A percentile compares a stretch with the other conserved stretches of the same genome.
phyloP scores from a whole-genome alignment of 139 green algal species.

The Spirogloea muscicola region DNA sequence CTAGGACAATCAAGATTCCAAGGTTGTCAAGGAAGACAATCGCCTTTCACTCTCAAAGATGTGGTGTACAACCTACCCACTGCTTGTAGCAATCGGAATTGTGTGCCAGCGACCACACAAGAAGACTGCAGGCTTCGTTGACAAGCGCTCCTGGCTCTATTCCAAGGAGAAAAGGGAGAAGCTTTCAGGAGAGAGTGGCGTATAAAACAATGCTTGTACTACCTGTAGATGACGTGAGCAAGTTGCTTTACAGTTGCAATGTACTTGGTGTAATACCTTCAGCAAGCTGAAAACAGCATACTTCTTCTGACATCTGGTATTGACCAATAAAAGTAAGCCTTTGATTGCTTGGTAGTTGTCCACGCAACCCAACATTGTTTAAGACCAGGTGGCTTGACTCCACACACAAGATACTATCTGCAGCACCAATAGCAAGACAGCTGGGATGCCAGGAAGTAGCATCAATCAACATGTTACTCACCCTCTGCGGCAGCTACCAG shows the following conservation, averaged over 20 bases:
- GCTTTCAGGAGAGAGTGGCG: background rate
- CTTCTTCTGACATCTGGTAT: background rate
- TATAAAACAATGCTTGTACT: too few species aligned
- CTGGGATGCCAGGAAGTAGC: background rate
- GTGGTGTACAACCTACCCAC: slow-evolving; percentile 13
- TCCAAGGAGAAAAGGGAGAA: background rate
- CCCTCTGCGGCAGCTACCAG: slow-evolving; percentile 23
- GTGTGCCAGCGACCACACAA: slow-evolving; percentile 37
- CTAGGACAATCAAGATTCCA: background rate
- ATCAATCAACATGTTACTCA: background rate
- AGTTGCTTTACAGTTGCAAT: background rate
- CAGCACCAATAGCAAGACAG: background rate
- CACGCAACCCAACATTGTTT: too few species aligned
- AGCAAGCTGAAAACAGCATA: background rate
- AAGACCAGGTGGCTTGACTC: too few species aligned
- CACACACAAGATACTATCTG: too few species aligned
- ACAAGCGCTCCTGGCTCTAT: slow-evolving; percentile 19
- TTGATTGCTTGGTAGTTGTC: too few species aligned
- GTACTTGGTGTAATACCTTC: too few species aligned
- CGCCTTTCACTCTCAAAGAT: background rate
- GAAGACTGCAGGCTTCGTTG: slow-evolving; percentile 5
- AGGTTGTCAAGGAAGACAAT: background rate
- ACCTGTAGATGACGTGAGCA: background rate
- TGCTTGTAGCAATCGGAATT: slow-evolving; percentile 43
- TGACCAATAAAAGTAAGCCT: background rate